Evolutionary conservation across 176 grass and related monocot species (phyloP).

Genomic region (Cocos nucifera): DNA sequence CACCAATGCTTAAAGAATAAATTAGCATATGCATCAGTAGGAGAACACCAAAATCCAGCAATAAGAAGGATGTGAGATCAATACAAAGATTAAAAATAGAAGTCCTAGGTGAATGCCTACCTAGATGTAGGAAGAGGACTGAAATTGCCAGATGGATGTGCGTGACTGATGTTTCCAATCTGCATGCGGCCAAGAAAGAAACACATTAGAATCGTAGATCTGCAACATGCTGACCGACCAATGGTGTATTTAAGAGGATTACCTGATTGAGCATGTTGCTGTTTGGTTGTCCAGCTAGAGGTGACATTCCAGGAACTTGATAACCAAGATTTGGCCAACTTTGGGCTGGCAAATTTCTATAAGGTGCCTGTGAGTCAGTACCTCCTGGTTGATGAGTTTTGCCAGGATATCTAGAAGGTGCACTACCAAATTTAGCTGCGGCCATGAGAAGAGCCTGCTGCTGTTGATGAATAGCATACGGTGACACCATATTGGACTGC

Average conservation of each 20-base stretch:
- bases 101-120: slow-evolving; percentile 3
- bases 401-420: slow-evolving; percentile 1
- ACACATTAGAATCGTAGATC: not conserved
- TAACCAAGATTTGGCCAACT: slow-evolving; percentile 17
- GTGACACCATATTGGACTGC: slow-evolving; percentile 34
- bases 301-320: slow-evolving; percentile 21
- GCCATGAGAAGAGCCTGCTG: slow-evolving; percentile 28
- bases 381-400: slow-evolving; percentile 8
- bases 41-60: no score
- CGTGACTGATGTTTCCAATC: slow-evolving; percentile 2
- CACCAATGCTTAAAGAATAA: no score
- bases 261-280: slow-evolving; percentile 4
- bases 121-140: slow-evolving; percentile 15
- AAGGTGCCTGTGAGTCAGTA: slow-evolving; percentile 4
- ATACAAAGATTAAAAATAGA: no score
- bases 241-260: not conserved
- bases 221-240: no score
- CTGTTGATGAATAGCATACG: slow-evolving; percentile 38
- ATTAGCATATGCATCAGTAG: no score
- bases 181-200: not conserved
- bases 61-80: no score
- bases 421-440: slow-evolving; percentile 7
- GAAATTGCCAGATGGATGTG: slow-evolving; percentile 5
- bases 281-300: not conserved
- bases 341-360: slow-evolving; percentile 7